Conservation (phyloP, 352 stramenopile genomes). For the Phytophthora foliorum region DNA sequence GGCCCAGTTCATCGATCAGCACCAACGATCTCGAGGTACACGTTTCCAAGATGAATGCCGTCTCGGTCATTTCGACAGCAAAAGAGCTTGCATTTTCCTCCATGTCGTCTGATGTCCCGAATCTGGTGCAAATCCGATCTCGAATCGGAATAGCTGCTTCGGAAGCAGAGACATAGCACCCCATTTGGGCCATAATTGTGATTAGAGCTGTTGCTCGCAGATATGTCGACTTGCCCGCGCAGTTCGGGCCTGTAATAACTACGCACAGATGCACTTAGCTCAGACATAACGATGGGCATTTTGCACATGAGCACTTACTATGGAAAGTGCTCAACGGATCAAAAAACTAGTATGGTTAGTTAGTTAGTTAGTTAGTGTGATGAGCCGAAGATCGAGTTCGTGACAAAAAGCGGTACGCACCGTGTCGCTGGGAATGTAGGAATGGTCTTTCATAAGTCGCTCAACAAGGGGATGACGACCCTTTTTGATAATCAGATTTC, state of each 20-base stretch:
- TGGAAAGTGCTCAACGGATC: constrained; percentile 80
- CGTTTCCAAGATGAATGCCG: constrained; percentile 86
- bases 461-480: constrained; percentile 86
- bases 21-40: constrained; percentile 80
- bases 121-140: constrained; percentile 92
- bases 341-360: constrained; percentile 68
- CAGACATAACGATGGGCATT: neutral
- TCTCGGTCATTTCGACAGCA: constrained; percentile 93
- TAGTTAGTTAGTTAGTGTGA: constrained; percentile 8
- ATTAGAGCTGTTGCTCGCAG: constrained; percentile 87
- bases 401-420: constrained; percentile 36
- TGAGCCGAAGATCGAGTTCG: neutral
- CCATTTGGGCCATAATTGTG: constrained; percentile 93
- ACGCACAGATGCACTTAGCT: constrained; percentile 19
- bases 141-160: constrained; percentile 85
- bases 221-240: constrained; percentile 93
- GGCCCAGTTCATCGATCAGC: constrained; percentile 93
- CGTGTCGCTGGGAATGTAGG: constrained; percentile 90
- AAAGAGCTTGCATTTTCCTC: constrained; percentile 95
- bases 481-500: constrained; percentile 85
- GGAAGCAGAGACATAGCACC: constrained; percentile 89
- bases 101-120: constrained; percentile 94
- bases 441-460: constrained; percentile 63
- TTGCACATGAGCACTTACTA: constrained; percentile 37
- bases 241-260: constrained; percentile 94